Percentiles rank a stretch among this genome's conserved stretches.
These are phyloP conservation scores for Aspergillus eucalypticola DNA, from an alignment of 2,329 filamentous ascomycete species.

Conservation along the genomic window DNA sequence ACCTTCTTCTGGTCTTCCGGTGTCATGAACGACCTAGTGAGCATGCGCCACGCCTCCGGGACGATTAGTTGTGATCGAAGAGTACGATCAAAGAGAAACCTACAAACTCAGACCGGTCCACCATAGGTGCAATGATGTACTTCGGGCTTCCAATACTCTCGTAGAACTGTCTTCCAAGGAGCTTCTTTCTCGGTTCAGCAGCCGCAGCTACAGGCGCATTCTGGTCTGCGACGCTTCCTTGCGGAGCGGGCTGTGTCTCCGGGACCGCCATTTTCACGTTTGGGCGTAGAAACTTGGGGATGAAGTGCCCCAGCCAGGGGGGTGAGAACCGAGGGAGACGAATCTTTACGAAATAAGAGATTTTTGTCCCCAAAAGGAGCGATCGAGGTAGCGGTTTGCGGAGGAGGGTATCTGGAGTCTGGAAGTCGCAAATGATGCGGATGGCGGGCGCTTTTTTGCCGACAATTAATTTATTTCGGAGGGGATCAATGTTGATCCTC, in stretches of 20 bases:
- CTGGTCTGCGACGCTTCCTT: constrained; percentile 20
- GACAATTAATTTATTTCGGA: constrained; percentile 23
- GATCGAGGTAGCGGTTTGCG: background rate
- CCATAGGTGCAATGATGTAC: constrained; percentile 92
- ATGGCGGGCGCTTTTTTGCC: constrained; percentile 25
- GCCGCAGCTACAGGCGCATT: constrained; percentile 21
- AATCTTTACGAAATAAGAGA: constrained; percentile 30
- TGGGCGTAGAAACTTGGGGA: constrained; percentile 12
- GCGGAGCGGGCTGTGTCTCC: constrained; percentile 21
- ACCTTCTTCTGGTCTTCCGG: constrained; percentile 64
- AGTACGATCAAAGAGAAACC: constrained; percentile 33
- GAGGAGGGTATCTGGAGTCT: background rate
- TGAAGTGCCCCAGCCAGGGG: constrained; percentile 30
- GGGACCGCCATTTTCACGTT: constrained; percentile 31
- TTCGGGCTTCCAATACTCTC: constrained; percentile 91
- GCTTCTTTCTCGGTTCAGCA: constrained; percentile 52
- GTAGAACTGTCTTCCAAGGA: constrained; percentile 87
- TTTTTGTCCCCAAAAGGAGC: background rate
- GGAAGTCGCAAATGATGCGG: background rate
- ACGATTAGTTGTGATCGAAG: constrained; percentile 13
- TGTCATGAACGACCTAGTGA: constrained; percentile 88
- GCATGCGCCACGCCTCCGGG: constrained; percentile 85
- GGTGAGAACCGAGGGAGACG: constrained; percentile 27
- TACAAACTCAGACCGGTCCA: constrained; percentile 97
- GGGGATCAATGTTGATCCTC: constrained; percentile 26